Evolutionary conservation across 108 stramenopile genomes (phyloP).

Genomic region (Cyclostephanos tholiformis): DNA sequence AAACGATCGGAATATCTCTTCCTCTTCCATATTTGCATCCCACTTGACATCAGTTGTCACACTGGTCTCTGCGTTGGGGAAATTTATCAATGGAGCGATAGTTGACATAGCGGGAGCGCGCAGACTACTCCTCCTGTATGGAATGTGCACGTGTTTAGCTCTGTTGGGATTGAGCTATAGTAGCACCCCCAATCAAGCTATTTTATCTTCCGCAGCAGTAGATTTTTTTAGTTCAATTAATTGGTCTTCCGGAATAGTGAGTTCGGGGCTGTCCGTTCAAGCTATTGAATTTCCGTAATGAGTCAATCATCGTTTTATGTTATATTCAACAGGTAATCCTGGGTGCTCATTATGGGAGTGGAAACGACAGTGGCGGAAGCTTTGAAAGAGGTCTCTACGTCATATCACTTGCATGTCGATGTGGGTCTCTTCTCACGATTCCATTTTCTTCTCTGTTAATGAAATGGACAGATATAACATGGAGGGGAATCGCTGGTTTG

Average conservation of each 20-base stretch:
- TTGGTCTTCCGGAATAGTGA: slow-evolving; percentile 75
- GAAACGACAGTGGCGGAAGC: slow-evolving; percentile 32
- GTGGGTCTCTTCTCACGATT: slow-evolving; percentile 73
- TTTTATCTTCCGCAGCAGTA: slow-evolving; percentile 65
- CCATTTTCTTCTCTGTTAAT: slow-evolving; percentile 62
- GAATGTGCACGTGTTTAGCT: slow-evolving; percentile 49
- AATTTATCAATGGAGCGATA: slow-evolving; percentile 74
- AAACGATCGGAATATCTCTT: slow-evolving; percentile 16
- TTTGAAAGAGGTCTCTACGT: slow-evolving; percentile 78
- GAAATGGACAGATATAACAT: slow-evolving; percentile 45
- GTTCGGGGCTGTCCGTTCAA: slow-evolving; percentile 5
- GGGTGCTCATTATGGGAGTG: slow-evolving; percentile 69
- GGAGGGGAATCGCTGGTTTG: slow-evolving; percentile 63
- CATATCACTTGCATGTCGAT: slow-evolving; percentile 69
- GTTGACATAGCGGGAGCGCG: slow-evolving; percentile 77
- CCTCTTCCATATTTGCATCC: slow-evolving; percentile 59
- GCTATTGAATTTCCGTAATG: background rate
- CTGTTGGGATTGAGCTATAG: slow-evolving; percentile 57
- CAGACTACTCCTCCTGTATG: slow-evolving; percentile 55
- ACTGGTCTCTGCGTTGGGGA: slow-evolving; percentile 73
- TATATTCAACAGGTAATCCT: slow-evolving; percentile 20
- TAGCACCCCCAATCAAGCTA: slow-evolving; percentile 41
- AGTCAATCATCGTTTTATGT: too few relatives aligned
- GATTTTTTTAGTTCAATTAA: slow-evolving; percentile 76
- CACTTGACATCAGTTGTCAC: slow-evolving; percentile 65